Evolutionary conservation across 2,329 filamentous ascomycete genomes (phyloP), one percentile per base, ranked within the genome.

Genomic region (Aspergillus sp.): DNA sequence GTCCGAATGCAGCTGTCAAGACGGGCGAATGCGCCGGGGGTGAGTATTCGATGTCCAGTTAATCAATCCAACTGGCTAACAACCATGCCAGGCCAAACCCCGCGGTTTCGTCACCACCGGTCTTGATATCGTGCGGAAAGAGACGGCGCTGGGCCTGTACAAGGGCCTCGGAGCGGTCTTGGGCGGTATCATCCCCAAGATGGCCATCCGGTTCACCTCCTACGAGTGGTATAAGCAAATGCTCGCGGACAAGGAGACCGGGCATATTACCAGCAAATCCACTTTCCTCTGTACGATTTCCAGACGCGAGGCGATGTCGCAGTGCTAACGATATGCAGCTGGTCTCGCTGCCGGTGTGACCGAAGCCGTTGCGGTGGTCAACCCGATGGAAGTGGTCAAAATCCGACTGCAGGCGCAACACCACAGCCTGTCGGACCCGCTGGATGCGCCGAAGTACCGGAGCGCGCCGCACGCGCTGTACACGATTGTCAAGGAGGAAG

Each of bases 331-430:
- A 11, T n/a, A n/a, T 15, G 15, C 43, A 79, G 85, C 91, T 49
- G 91, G 91, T 55, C 79, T 98, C 28, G 76, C 83, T 15, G 91
- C 91, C 15, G 91, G 91, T 63, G 79, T 98, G 12, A 96, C 91
- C 13, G 91, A 98, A 72, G 91, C 91, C 44, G 89, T 98, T 27
- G 81, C 84, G 30, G 85, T 98, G 32, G 91, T 98, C 35, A 95
- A 88, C 17, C 91, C 91, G 4, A 98, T 98, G 91, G 91, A 98
- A 68, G 91, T 98, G 41, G 78, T 98, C 65, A 98, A 98, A 75
- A 98, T 98, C 58, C 83, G 91, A 30, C 75, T 98, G 48, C 91
- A 98, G 71, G 89, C 89, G 4, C 91, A 98, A 67, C 85, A 95
- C 68, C 91, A 98, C 75, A 86, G 78, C 58, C 91, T 98, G 80